Evolutionary conservation across 2,329 filamentous ascomycete genomes (phyloP).

Genomic region (Colletotrichum costaricense): DNA sequence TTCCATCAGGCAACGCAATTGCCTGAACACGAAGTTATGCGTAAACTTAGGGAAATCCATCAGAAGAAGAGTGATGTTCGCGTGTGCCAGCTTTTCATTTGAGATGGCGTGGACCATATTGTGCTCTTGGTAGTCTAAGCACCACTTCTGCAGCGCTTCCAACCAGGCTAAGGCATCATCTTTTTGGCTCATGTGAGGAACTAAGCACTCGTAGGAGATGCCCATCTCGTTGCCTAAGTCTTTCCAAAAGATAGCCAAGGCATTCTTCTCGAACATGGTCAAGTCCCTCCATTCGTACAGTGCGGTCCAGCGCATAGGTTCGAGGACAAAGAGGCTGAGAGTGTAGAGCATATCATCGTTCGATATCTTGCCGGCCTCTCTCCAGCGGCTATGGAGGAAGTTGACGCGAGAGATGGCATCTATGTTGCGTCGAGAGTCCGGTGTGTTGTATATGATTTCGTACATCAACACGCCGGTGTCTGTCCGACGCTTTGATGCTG

Average conservation of each 20-base stretch:
- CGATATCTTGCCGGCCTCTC: slow-evolving; percentile 66
- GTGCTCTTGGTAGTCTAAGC: slow-evolving; percentile 58
- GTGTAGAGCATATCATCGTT: slow-evolving; percentile 76
- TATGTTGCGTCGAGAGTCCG: slow-evolving; percentile 54
- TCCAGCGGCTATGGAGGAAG: slow-evolving; percentile 69
- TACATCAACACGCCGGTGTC: slow-evolving; percentile 62
- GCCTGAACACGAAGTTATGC: slow-evolving; percentile 12
- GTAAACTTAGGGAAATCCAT: slow-evolving; percentile 12
- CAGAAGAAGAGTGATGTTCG: slow-evolving; percentile 6
- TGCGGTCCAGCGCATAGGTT: slow-evolving; percentile 65
- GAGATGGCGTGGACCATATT: slow-evolving; percentile 54
- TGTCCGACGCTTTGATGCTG: slow-evolving; percentile 62
- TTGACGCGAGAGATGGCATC: slow-evolving; percentile 73
- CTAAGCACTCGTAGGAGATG: slow-evolving; percentile 59
- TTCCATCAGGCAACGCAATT: slow-evolving; percentile 22
- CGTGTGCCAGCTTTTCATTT: slow-evolving; percentile 21
- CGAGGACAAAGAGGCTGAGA: slow-evolving; percentile 66
- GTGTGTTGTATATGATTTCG: slow-evolving; percentile 58
- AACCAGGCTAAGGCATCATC: slow-evolving; percentile 63
- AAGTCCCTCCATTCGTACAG: slow-evolving; percentile 68
- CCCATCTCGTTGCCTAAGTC: slow-evolving; percentile 65
- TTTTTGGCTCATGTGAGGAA: slow-evolving; percentile 51
- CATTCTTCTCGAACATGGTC: slow-evolving; percentile 65
- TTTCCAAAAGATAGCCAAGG: slow-evolving; percentile 68
- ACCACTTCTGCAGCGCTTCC: slow-evolving; percentile 62